These are phyloP conservation scores for Pascua guehoae DNA, from an alignment of 1,284 basidiomycete genomes.

Conservation along the genomic window DNA sequence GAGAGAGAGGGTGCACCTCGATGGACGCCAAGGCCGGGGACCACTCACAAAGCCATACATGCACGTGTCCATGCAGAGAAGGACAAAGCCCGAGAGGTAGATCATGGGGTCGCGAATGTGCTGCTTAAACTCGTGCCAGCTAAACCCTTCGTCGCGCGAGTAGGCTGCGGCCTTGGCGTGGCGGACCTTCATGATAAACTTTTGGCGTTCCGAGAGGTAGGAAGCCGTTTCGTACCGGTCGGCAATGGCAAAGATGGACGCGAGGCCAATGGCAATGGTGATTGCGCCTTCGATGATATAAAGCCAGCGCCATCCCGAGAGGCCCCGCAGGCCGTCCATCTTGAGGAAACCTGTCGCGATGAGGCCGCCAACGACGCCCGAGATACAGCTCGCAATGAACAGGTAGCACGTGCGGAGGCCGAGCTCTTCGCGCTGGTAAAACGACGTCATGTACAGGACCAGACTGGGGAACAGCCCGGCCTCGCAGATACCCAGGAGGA, in stretches of 20 bases:
- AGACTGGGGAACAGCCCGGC: conserved; percentile 28
- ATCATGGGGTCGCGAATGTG: conserved; percentile 11
- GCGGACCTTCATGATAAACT: conserved; percentile 3
- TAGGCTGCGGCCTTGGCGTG: conserved; percentile 2
- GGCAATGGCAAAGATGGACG: conserved; percentile 5
- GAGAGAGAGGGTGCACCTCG: too few species aligned
- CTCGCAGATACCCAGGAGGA: conserved; percentile 34
- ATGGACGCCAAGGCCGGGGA: too few species aligned
- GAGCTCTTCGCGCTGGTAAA: conserved; percentile 30
- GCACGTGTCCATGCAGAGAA: conserved; percentile 29
- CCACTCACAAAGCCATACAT: conserved; percentile 18
- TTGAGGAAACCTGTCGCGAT: conserved; percentile 13
- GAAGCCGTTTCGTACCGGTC: conserved; percentile 3
- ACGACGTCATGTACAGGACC: conserved; percentile 24
- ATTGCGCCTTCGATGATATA: conserved; percentile 15
- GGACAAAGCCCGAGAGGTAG: conserved; percentile 17
- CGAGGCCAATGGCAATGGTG: conserved; percentile 7
- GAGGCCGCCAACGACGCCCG: conserved; percentile 35
- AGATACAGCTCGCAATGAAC: conserved; percentile 31
- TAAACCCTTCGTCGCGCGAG: conserved; percentile 9
- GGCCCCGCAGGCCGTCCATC: conserved; percentile 11
- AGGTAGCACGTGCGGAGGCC: conserved; percentile 33
- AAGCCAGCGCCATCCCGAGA: conserved; percentile 13
- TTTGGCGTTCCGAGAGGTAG: conserved; percentile 7
- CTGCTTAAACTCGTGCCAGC: conserved; percentile 10